phyloP scores from a whole-genome alignment of 257 asterid species.

The Ballota nigra region DNA sequence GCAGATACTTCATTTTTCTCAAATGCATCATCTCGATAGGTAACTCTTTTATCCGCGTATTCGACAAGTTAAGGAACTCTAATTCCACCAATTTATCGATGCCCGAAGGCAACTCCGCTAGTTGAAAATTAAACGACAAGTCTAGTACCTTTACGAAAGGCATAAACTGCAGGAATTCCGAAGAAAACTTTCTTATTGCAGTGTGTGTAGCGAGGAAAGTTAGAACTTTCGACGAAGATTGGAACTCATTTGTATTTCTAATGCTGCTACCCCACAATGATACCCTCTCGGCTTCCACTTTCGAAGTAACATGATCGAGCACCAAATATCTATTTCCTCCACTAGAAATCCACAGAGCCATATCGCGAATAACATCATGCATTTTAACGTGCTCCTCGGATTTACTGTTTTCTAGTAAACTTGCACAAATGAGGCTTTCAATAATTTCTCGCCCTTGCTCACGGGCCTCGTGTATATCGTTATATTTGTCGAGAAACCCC shows the following conservation, averaged over 20 bases:
- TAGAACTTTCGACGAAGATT: neutral
- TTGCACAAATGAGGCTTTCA: slow-evolving; percentile 15
- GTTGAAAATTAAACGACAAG: slow-evolving; percentile 23
- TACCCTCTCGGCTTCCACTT: slow-evolving; percentile 19
- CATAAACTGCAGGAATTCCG: slow-evolving; percentile 19
- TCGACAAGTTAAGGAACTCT: slow-evolving; percentile 21
- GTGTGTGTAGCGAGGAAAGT: slow-evolving; percentile 24
- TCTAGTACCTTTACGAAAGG: slow-evolving; percentile 20
- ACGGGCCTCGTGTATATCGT: slow-evolving; percentile 23
- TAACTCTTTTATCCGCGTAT: slow-evolving; percentile 26
- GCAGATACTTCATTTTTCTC: slow-evolving; percentile 27
- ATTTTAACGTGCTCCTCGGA: slow-evolving; percentile 17
- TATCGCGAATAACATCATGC: slow-evolving; percentile 30
- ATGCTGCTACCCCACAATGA: slow-evolving; percentile 30
- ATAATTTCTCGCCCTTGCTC: slow-evolving; percentile 24
- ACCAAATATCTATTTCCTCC: slow-evolving; percentile 20
- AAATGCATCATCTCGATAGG: slow-evolving; percentile 25
- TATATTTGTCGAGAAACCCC: slow-evolving; percentile 22
- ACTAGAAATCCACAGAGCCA: slow-evolving; percentile 28
- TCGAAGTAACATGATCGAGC: slow-evolving; percentile 16
- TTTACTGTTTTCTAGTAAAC: slow-evolving; percentile 20
- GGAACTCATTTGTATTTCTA: slow-evolving; percentile 6
- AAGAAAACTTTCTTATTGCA: slow-evolving; percentile 16
- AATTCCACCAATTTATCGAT: slow-evolving; percentile 22
- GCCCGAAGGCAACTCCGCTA: slow-evolving; percentile 22